Conservation (phyloP, 1,139 yeast genomes). For the Saccharomyces hybrid region DNA sequence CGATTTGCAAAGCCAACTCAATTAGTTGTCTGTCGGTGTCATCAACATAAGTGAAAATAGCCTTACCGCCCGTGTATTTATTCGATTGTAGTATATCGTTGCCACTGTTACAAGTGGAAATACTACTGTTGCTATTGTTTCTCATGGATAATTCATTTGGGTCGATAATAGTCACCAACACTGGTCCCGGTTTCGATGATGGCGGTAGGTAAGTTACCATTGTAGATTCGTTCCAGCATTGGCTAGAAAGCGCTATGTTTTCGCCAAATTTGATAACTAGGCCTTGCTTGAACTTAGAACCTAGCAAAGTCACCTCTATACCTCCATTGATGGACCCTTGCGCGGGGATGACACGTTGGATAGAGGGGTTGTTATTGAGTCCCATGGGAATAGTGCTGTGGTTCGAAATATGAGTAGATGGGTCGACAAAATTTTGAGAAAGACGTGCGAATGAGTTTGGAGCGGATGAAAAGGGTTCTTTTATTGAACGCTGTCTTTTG, state of each 20-base stretch:
- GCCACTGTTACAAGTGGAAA: not conserved
- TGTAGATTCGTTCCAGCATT: slow-evolving; percentile 93
- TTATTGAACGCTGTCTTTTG: not conserved
- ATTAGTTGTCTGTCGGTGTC: slow-evolving; percentile 89
- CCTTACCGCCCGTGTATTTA: slow-evolving; percentile 13
- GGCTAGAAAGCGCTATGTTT: slow-evolving; percentile 75
- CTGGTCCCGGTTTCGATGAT: slow-evolving; percentile 82
- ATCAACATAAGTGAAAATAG: slow-evolving; percentile 77
- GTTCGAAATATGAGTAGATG: not conserved
- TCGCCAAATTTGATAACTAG: slow-evolving; percentile 80
- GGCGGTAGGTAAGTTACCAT: slow-evolving; percentile 92
- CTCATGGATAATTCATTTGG: slow-evolving; percentile 15
- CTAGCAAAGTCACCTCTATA: slow-evolving; percentile 82
- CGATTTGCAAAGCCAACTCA: slow-evolving; percentile 87
- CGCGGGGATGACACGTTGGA: slow-evolving; percentile 84
- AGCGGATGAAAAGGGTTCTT: not conserved
- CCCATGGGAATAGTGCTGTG: not conserved
- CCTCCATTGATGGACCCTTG: slow-evolving; percentile 96
- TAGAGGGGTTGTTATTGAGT: slow-evolving; percentile 40
- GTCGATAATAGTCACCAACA: slow-evolving; percentile 70
- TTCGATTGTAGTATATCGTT: slow-evolving; percentile 1
- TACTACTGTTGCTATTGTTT: slow-evolving; percentile 1
- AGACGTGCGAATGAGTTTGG: not conserved
- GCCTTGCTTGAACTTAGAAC: slow-evolving; percentile 78
- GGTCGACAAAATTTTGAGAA: not conserved